Evolutionary conservation across 2,329 filamentous ascomycete genomes (phyloP).

Genomic region (Domatiomyces catenatus): DNA sequence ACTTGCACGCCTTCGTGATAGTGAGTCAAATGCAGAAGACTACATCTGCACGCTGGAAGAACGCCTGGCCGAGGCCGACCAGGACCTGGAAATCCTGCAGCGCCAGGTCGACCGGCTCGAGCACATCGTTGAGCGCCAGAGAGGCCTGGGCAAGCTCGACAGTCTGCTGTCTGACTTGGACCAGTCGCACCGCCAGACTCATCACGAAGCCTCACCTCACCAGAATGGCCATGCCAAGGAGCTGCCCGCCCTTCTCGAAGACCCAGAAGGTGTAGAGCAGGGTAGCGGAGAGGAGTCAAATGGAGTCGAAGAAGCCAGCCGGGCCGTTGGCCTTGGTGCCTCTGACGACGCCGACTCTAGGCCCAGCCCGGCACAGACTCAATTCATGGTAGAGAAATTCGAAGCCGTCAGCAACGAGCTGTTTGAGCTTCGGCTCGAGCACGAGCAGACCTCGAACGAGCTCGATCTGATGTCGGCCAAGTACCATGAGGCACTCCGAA

Average conservation of each 20-base stretch:
- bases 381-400: slow-evolving; percentile 80
- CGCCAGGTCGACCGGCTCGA: slow-evolving; percentile 88
- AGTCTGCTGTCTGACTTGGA: slow-evolving; percentile 84
- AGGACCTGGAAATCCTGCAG: slow-evolving; percentile 93
- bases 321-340: neutral
- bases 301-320: slow-evolving; percentile 5
- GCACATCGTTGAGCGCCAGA: slow-evolving; percentile 86
- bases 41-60: slow-evolving; percentile 97
- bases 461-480: slow-evolving; percentile 70
- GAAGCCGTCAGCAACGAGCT: slow-evolving; percentile 85
- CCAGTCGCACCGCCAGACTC: slow-evolving; percentile 48
- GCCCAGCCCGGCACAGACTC: slow-evolving; percentile 62
- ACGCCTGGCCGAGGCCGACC: slow-evolving; percentile 83
- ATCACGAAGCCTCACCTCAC: no score
- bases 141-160: slow-evolving; percentile 87
- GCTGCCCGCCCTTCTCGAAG: slow-evolving; percentile 28
- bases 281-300: slow-evolving; percentile 7
- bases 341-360: slow-evolving; percentile 33
- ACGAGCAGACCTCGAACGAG: slow-evolving; percentile 68
- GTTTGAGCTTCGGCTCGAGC: slow-evolving; percentile 75
- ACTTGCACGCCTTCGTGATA: slow-evolving; percentile 72
- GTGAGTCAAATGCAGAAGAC: slow-evolving; percentile 78
- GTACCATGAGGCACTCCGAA: slow-evolving; percentile 76
- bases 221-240: slow-evolving; percentile 6
- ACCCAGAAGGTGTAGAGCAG: slow-evolving; percentile 29